Evolutionary conservation across 148 eudicot genomes (phyloP), one percentile per base, ranked within the genome.

Genomic region (Dianthus caryophyllus): DNA sequence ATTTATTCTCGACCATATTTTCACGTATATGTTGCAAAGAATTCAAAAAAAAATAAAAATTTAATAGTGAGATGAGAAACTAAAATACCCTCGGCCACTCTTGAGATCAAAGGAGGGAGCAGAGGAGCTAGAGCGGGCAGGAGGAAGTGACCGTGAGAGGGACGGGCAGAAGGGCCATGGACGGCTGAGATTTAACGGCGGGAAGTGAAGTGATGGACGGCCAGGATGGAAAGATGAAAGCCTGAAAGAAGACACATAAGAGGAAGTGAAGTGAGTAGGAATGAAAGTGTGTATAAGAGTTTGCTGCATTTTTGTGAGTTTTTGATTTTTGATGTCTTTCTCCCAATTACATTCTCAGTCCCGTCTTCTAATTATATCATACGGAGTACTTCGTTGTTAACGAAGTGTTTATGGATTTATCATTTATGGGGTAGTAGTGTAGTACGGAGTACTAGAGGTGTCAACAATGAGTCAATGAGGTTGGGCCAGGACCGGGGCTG

Each of bases 81-180:
- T 25, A 33, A 58, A 38, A 16, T 80, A 88, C 96, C 85, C 87
- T 82, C 54, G 71, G 49, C 82, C 88, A 70, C 83, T 68, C 54
- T 62, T 69, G 41, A 86, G 55, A 74, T 88, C 96, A 67, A 88
- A 73, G 17, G 76, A 60, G 21, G 74, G 66, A 13, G 64, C 76
- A 61, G 24, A 54, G 20, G 2, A 7, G 21, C 67, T 46, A 44
- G 65, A 73, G 53, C 71, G 61, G n/a, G 61, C 26, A 11, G 77
- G 75, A 47, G 63, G 55, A 38, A 70, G 53, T 17, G 65, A 46
- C 17, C 83, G 78, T 68, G 61, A 31, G 29, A 14, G 50, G 21
- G 38, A 33, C 58, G 60, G 67, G 50, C 39, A 60, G 46, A 8
- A 22, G 30, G 63, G 60, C 64, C 41, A 64, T 62, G 61, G 82